phyloP scores from a whole-genome alignment of 2,329 filamentous ascomycete genomes.

The Fusarium nematophilum region DNA sequence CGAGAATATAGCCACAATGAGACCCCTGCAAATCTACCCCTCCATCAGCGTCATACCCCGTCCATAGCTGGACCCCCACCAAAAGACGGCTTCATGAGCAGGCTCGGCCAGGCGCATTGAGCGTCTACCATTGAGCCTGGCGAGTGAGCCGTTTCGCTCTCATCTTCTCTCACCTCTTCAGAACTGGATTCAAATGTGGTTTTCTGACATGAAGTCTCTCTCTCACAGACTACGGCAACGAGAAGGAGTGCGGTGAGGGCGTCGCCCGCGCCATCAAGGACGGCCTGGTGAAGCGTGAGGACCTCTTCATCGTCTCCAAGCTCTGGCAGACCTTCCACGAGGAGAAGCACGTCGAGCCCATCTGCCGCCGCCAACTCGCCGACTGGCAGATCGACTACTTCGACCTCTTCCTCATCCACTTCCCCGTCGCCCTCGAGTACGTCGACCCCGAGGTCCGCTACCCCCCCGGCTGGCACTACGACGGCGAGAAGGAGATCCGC shows the following conservation, averaged over 20 bases:
- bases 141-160: too few relatives aligned
- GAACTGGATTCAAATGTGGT: background rate
- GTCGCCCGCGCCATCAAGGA: constrained; percentile 84
- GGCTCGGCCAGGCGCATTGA: background rate
- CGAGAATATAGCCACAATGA: constrained; percentile 38
- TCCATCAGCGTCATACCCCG: constrained; percentile 28
- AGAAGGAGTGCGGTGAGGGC: constrained; percentile 81
- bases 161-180: background rate
- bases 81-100: constrained; percentile 29
- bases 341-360: constrained; percentile 78
- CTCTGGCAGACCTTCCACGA: constrained; percentile 95
- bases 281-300: constrained; percentile 82
- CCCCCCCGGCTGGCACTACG: constrained; percentile 81
- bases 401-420: constrained; percentile 90
- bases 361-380: constrained; percentile 79
- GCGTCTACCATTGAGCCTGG: too few relatives aligned
- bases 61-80: constrained; percentile 19
- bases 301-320: constrained; percentile 93
- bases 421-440: constrained; percentile 87
- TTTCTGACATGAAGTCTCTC: constrained; percentile 9
- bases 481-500: constrained; percentile 70
- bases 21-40: constrained; percentile 40
- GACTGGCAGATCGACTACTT: constrained; percentile 92
- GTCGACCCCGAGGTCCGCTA: constrained; percentile 83
- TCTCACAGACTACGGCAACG: constrained; percentile 83